Conservation (phyloP, 768 basidiomycete species). For the Guyanaporus albipodus region DNA sequence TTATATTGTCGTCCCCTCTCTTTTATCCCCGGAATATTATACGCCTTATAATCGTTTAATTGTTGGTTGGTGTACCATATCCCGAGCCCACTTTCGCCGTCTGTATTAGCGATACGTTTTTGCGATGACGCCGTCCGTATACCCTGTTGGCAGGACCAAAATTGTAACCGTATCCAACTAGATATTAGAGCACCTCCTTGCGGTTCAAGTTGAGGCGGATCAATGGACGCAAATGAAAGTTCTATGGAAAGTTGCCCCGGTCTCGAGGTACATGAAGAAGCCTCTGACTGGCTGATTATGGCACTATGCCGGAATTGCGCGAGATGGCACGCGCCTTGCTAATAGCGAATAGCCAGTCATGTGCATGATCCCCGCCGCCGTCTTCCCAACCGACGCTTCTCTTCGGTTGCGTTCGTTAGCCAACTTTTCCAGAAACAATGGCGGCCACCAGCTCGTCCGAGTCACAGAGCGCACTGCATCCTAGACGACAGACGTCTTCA, state of each 20-base stretch:
- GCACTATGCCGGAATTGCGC: not conserved
- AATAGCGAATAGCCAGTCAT: not conserved
- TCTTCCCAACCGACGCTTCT: not conserved
- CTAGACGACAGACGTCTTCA: not conserved
- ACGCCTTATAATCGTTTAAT: slow-evolving; percentile 30
- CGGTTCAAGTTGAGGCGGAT: too few species aligned
- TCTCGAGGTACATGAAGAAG: not conserved
- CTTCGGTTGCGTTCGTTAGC: not conserved
- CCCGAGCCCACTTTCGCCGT: slow-evolving; percentile 13
- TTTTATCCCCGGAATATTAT: slow-evolving; percentile 12
- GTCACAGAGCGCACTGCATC: not conserved
- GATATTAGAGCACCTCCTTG: slow-evolving; percentile 5
- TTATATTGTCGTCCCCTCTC: slow-evolving; percentile 18
- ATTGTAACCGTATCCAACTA: slow-evolving; percentile 17
- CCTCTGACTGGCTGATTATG: not conserved
- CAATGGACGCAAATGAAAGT: too few species aligned
- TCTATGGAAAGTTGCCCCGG: too few species aligned
- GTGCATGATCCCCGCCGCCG: slow-evolving; percentile 4
- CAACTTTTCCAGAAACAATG: not conserved
- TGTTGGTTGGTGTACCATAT: slow-evolving; percentile 11
- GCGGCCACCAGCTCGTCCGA: not conserved
- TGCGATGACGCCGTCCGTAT: slow-evolving; percentile 15
- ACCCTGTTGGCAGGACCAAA: slow-evolving; percentile 32
- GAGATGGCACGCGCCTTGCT: not conserved
- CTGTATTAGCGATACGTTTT: slow-evolving; percentile 10